Evolutionary conservation across 2,329 filamentous ascomycete species (phyloP), one percentile per base, ranked within the genome.

Genomic region (Neonectria punicea): DNA sequence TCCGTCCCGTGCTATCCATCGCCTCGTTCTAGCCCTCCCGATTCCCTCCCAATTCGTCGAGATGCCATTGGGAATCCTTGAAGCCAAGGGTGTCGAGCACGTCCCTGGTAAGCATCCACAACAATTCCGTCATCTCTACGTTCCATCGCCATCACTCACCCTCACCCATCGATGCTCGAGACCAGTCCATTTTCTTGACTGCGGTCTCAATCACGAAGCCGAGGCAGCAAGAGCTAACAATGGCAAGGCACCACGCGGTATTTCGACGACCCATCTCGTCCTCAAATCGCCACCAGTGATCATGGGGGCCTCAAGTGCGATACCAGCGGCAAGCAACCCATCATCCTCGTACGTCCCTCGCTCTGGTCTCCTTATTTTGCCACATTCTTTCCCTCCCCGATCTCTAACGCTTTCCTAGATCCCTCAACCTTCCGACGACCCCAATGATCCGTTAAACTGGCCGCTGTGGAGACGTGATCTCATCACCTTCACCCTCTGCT

Each of bases 391-490:
- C n/a, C 44, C 28, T 59, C 34, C 25, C n/a, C 39, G 32, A 53
- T 22, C 47, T 30, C 65, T 75, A 50, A 74, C 67, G 39, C 36
- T 47, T 32, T 34, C 32, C 11, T 61, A 85, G 82, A 81, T 85
- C 5, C 95, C 95, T 5, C 95, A 98, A 75, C 95, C 95, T 2
- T 94, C 91, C 67, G 92, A 97, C 78, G 93, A 97, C 77, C 93
- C 93, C 4, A 95, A 97, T 77, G 94, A 98, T 79, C 94, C 93
- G 32, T 84, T 97, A 68, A 86, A 85, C 76, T 98, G 94, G 94
- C 92, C 94, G 22, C 79, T 97, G 66, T 95, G 92, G 92, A 88
- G 88, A 71, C 92, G 94, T 76, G 94, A 98, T 77, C 72, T 92
- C 58, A 94, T 96, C 75, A 91, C 94, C 66, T 83, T 89, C 63